Evolutionary conservation across 768 basidiomycete species (phyloP).

Genomic region (Serendipita vermifera): DNA sequence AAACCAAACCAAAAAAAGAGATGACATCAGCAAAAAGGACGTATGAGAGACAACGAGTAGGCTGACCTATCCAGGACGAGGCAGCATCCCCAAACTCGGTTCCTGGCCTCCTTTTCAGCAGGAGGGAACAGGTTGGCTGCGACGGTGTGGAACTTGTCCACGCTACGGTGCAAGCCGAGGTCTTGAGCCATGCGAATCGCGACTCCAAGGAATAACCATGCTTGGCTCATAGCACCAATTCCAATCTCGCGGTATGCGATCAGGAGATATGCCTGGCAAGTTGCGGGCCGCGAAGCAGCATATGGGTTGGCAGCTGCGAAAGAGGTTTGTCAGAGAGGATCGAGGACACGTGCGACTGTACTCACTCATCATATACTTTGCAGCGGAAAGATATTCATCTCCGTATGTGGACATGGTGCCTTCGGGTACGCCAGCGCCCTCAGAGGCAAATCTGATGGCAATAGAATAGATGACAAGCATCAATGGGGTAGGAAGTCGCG

Average conservation of each 20-base stretch:
- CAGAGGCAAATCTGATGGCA: conserved; percentile 53
- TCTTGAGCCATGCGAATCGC: conserved; percentile 90
- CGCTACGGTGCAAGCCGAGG: conserved; percentile 66
- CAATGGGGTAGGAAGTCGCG: conserved; percentile 43
- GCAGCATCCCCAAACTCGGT: conserved; percentile 22
- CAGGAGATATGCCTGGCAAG: conserved; percentile 66
- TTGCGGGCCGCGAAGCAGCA: conserved; percentile 57
- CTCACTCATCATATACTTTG: conserved; percentile 43
- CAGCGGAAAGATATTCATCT: conserved; percentile 53
- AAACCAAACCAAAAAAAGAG: too few species aligned
- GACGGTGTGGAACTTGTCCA: conserved; percentile 63
- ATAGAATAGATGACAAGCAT: conserved; percentile 75
- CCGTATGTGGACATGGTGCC: conserved; percentile 72
- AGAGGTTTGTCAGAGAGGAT: neutral
- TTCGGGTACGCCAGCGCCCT: conserved; percentile 29
- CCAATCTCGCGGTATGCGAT: conserved; percentile 79
- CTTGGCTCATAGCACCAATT: conserved; percentile 73
- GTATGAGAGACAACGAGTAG: neutral
- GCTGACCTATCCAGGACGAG: conserved; percentile 20
- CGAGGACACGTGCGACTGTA: neutral
- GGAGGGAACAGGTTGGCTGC: conserved; percentile 27
- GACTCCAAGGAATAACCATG: conserved; percentile 80
- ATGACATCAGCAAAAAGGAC: neutral
- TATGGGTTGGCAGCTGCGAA: conserved; percentile 38
- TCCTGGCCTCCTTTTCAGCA: conserved; percentile 22